A percentile compares a stretch with the other conserved stretches of the same genome.
phyloP scores from a whole-genome alignment of 2,329 filamentous ascomycete genomes.

The Penicillium aurantiogriseum region DNA sequence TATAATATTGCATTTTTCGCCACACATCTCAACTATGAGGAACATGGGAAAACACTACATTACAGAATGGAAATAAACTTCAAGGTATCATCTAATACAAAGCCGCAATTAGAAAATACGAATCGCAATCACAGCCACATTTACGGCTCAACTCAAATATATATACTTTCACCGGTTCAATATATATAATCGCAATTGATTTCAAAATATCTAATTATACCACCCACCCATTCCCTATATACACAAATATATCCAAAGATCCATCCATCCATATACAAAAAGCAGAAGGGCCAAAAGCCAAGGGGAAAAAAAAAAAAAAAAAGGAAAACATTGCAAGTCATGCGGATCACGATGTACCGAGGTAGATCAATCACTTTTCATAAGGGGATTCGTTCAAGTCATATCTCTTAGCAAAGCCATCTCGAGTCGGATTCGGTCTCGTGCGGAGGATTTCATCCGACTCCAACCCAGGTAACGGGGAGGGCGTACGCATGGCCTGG shows the following conservation, averaged over 20 bases:
- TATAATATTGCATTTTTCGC: not conserved
- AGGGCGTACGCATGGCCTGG: constrained; percentile 8
- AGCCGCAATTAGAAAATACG: not conserved
- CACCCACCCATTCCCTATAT: not conserved
- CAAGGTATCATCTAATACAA: not conserved
- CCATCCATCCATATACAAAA: constrained; percentile 4
- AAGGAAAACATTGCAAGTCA: constrained; percentile 5
- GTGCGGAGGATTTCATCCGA: not conserved
- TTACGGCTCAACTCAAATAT: not conserved
- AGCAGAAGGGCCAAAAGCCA: no score
- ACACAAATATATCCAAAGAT: not conserved
- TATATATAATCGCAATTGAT: not conserved
- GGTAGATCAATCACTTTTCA: constrained; percentile 24
- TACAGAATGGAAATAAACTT: not conserved
- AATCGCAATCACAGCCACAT: not conserved
- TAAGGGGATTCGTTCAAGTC: constrained; percentile 31
- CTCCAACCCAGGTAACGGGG: constrained; percentile 8
- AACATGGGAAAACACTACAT: not conserved
- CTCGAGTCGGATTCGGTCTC: constrained; percentile 4
- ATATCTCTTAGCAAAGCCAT: constrained; percentile 26
- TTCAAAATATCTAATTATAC: not conserved
- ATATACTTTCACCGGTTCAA: not conserved
- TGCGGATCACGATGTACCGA: not conserved
- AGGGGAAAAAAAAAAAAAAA: not conserved
- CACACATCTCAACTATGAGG: not conserved